These are phyloP conservation scores for Crataegus laevigata DNA, from an alignment of 306 rosid genomes.

Conservation along the genomic window DNA sequence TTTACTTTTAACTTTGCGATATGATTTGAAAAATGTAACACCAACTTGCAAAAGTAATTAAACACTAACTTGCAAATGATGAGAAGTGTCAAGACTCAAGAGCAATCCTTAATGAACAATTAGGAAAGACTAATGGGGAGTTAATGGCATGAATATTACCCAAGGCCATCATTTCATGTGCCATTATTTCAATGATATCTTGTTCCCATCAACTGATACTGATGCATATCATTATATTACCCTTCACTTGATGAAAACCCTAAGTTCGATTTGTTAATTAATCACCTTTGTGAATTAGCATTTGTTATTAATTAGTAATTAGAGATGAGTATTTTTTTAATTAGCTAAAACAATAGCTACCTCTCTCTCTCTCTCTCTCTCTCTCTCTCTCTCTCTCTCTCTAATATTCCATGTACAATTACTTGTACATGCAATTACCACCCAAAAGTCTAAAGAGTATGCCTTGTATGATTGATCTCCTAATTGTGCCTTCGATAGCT, in stretches of 20 bases:
- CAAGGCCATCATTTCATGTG: not conserved
- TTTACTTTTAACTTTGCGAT: too few relatives aligned
- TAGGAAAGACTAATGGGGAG: not conserved
- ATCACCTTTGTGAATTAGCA: not conserved
- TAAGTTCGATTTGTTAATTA: conserved; percentile 1
- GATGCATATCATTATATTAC: conserved; percentile 14
- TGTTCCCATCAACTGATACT: conserved; percentile 5
- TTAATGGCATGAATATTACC: not conserved
- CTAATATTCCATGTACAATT: not conserved
- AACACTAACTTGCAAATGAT: not conserved
- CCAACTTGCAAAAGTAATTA: not conserved
- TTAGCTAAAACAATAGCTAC: not conserved
- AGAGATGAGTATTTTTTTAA: not conserved
- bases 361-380: not conserved
- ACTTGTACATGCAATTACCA: not conserved
- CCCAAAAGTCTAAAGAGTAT: not conserved
- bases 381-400: too few relatives aligned
- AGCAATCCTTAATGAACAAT: not conserved
- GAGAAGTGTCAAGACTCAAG: not conserved
- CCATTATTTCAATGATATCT: not conserved
- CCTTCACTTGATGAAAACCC: conserved; percentile 28
- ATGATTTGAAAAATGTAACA: not conserved
- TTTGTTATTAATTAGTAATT: not conserved
- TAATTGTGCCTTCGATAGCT: not conserved
- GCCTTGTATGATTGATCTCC: not conserved